Conservation (phyloP, 1,284 basidiomycete species). For the Vanrija sp. region DNA sequence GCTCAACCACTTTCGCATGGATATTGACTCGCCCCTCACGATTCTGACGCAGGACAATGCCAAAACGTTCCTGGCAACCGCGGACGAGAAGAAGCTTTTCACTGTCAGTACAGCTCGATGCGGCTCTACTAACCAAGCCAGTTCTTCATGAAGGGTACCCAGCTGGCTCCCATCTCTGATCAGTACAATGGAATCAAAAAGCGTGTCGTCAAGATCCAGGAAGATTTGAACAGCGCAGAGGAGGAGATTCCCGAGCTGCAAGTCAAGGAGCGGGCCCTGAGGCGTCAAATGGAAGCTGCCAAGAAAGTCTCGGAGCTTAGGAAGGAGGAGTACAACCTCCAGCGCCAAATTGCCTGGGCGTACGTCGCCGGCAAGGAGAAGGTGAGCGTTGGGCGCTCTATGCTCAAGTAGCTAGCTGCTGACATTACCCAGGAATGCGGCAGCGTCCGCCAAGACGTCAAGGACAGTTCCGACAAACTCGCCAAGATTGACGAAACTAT, state of each 20-base stretch:
- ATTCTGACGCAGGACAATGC: slow-evolving; percentile 83
- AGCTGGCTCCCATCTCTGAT: slow-evolving; percentile 78
- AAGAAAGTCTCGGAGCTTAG: slow-evolving; percentile 67
- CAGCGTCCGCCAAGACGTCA: slow-evolving; percentile 2
- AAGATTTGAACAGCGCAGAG: slow-evolving; percentile 16
- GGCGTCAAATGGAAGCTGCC: slow-evolving; percentile 64
- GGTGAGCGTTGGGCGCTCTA: slow-evolving; percentile 37
- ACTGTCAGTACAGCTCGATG: slow-evolving; percentile 55
- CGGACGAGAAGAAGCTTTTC: slow-evolving; percentile 84
- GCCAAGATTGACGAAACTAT: slow-evolving; percentile 49
- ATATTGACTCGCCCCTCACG: slow-evolving; percentile 92
- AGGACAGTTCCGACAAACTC: slow-evolving; percentile 48
- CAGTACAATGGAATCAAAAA: slow-evolving; percentile 74
- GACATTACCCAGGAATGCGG: slow-evolving; percentile 10
- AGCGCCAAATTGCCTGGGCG: slow-evolving; percentile 70
- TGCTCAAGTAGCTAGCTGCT: not conserved
- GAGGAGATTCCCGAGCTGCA: slow-evolving; percentile 24
- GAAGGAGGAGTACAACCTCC: slow-evolving; percentile 53
- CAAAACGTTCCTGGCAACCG: slow-evolving; percentile 81
- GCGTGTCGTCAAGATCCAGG: slow-evolving; percentile 22
- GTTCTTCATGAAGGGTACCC: slow-evolving; percentile 94
- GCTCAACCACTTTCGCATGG: slow-evolving; percentile 87
- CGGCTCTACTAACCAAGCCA: slow-evolving; percentile 39
- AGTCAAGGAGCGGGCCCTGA: slow-evolving; percentile 9
- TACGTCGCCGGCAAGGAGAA: slow-evolving; percentile 70